A percentile compares a stretch with the other conserved stretches of the same genome.
Evolutionary conservation across 1,284 basidiomycete species (phyloP).

Genomic region (Apiotrichum sp.): DNA sequence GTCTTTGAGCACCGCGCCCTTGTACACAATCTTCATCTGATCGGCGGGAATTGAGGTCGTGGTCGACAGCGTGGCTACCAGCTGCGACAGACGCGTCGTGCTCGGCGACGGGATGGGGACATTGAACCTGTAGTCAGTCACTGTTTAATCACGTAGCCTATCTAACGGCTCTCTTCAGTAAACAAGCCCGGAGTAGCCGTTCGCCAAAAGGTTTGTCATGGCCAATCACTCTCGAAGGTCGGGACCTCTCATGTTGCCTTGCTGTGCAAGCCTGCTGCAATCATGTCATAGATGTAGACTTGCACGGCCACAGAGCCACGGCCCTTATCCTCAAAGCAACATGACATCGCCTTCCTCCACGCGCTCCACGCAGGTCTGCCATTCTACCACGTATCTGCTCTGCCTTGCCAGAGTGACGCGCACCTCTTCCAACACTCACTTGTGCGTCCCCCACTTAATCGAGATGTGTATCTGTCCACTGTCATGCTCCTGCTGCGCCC

Average conservation of each 20-base stretch:
- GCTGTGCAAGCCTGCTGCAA: too few relatives aligned
- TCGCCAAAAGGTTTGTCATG: too few relatives aligned
- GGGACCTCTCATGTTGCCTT: too few relatives aligned
- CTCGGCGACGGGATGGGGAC: conserved; percentile 44
- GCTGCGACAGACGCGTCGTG: conserved; percentile 38
- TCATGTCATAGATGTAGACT: too few relatives aligned
- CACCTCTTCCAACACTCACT: conserved; percentile 21
- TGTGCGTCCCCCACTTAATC: conserved; percentile 43
- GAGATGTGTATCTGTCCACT: conserved; percentile 36
- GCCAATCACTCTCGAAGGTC: too few relatives aligned
- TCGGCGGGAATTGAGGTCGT: conserved; percentile 37
- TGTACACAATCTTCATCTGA: conserved; percentile 45
- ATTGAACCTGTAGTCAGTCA: conserved; percentile 39
- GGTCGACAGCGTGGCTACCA: conserved; percentile 40
- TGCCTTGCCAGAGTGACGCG: not conserved
- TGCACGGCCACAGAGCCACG: too few relatives aligned
- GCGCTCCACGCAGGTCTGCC: too few relatives aligned
- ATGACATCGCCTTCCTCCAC: too few relatives aligned
- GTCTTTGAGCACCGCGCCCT: conserved; percentile 48
- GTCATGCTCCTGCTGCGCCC: conserved; percentile 37
- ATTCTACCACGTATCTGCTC: too few relatives aligned
- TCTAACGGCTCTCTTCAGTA: too few relatives aligned
- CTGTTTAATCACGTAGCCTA: not conserved
- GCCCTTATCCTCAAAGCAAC: too few relatives aligned
- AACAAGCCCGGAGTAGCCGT: too few relatives aligned